Percentiles rank a stretch among this genome's conserved stretches.
phyloP scores from a whole-genome alignment of 441 rosid species.

The Gossypium gossypioides region DNA sequence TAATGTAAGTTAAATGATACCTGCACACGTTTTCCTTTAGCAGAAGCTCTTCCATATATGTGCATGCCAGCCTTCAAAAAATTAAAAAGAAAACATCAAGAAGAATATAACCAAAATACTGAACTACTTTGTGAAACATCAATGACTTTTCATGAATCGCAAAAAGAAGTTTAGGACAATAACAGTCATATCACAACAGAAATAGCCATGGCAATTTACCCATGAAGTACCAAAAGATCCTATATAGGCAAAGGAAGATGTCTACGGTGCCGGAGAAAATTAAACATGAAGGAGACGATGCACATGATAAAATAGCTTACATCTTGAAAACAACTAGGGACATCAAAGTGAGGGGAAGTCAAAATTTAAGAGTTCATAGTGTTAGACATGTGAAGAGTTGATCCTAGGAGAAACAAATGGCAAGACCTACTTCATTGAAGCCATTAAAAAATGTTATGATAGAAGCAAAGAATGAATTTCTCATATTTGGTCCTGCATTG shows the following conservation, averaged over 20 bases:
- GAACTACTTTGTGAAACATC: neutral
- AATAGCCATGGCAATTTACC: neutral
- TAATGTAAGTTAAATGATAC: slow-evolving; percentile 26
- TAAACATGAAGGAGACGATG: neutral
- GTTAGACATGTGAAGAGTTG: neutral
- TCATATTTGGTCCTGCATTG: neutral
- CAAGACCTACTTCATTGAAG: neutral
- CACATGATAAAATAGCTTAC: neutral
- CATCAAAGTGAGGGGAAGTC: neutral
- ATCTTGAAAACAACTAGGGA: neutral
- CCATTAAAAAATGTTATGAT: neutral
- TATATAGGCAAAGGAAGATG: neutral
- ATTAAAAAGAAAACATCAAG: slow-evolving; percentile 7
- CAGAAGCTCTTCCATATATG: slow-evolving; percentile 76
- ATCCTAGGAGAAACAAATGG: neutral
- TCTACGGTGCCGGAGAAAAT: neutral
- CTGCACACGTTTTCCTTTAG: slow-evolving; percentile 90
- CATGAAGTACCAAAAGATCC: neutral
- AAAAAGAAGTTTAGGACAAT: neutral
- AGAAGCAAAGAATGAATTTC: neutral
- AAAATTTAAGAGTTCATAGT: neutral
- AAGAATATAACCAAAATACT: neutral
- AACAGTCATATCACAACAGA: slow-evolving; percentile 4
- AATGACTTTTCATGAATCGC: neutral
- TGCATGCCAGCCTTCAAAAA: slow-evolving; percentile 88